Evolutionary conservation across 176 grass and related monocot species (phyloP).

Genomic region (Oryza meyeriana): DNA sequence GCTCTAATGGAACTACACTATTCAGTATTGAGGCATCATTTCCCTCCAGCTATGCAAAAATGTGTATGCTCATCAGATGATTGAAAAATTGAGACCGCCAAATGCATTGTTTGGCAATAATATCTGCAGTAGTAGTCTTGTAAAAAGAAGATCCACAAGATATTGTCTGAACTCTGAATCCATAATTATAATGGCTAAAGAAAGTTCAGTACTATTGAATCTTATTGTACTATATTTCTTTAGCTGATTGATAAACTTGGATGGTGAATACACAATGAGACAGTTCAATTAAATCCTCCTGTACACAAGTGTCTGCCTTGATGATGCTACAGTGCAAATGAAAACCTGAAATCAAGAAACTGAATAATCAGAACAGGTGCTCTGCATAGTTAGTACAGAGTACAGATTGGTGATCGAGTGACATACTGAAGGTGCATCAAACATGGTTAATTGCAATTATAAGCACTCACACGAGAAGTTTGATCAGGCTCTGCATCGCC

Average conservation of each 20-base stretch:
- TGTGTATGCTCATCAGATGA: background rate
- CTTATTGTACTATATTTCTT: background rate
- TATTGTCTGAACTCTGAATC: background rate
- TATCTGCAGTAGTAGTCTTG: background rate
- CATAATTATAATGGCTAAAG: background rate
- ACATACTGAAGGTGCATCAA: background rate
- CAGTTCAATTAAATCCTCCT: background rate
- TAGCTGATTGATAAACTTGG: background rate
- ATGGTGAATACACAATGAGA: background rate
- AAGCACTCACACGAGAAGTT: background rate
- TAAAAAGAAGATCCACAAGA: background rate
- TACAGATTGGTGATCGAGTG: background rate
- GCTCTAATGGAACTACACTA: conserved; percentile 14
- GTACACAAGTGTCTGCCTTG: background rate
- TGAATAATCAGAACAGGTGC: background rate
- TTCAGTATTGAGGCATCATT: conserved; percentile 14
- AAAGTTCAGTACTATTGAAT: background rate
- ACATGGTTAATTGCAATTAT: background rate
- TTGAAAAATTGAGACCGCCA: conserved; percentile 1
- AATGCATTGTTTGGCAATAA: background rate
- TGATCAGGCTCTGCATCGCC: too few species aligned
- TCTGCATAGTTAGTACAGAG: background rate
- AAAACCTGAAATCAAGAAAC: background rate
- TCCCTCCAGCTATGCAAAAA: background rate
- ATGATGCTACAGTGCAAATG: background rate